A percentile compares a stretch with the other conserved stretches of the same genome.
phyloP scores from a whole-genome alignment of 257 asterid species.

The Penstemon newberryi region DNA sequence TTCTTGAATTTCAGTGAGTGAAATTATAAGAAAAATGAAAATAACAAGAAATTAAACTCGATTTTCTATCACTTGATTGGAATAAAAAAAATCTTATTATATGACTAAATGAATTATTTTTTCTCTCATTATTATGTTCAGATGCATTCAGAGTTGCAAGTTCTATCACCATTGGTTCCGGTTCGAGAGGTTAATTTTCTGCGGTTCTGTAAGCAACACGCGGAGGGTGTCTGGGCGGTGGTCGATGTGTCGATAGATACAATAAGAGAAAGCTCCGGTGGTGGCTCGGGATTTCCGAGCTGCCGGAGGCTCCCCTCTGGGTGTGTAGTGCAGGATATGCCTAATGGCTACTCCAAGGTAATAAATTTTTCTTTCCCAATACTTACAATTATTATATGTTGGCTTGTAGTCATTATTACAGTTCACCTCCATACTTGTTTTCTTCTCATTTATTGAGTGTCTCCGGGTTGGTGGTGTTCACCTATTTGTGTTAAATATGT shows the following conservation, averaged over 20 bases:
- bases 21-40: no score
- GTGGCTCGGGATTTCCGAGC: constrained; percentile 31
- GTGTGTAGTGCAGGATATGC: constrained; percentile 91
- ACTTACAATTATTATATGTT: constrained; percentile 28
- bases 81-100: no score
- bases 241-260: constrained; percentile 82
- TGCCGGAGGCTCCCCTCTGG: constrained; percentile 95
- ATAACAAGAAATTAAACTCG: not conserved
- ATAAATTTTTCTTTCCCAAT: constrained; percentile 23
- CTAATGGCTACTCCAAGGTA: constrained; percentile 90
- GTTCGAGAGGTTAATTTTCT: constrained; percentile 83
- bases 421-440: constrained; percentile 19
- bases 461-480: constrained; percentile 29
- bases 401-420: constrained; percentile 25
- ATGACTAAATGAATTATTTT: not conserved
- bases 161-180: constrained; percentile 85
- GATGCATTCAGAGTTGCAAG: constrained; percentile 97
- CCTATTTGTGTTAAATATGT: constrained; percentile 18
- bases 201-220: constrained; percentile 95
- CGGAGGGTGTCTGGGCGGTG: constrained; percentile 93
- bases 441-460: constrained; percentile 46
- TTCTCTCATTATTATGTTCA: constrained; percentile 8
- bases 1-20: no score
- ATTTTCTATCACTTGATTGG: not conserved
- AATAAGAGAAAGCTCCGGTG: constrained; percentile 47